Base-by-base conservation (phyloP, 139 green algal species). In the Chlamydomonas eustigma region DNA sequence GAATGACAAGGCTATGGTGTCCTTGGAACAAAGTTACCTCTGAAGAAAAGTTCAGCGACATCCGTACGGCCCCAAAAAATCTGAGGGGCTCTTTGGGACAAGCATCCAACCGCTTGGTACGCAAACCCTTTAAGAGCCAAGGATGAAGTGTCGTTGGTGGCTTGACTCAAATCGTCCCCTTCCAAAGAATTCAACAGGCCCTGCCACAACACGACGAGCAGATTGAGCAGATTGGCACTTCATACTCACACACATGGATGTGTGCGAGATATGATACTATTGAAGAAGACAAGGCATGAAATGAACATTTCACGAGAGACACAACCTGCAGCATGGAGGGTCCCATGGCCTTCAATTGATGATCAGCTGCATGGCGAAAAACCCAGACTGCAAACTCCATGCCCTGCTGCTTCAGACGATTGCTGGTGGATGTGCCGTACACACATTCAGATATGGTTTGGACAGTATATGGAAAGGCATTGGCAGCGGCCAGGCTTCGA, bases 311-410 rank as follows among this genome's bases (percentile, higher is more conserved):
- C n/a, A n/a, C n/a, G n/a, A n/a, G n/a, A n/a, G n/a, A n/a, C n/a
- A n/a, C n/a, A n/a, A 81, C 83, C 39, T 86, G 65, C 66, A 93
- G 74, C n/a, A 91, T 79, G 0, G 64, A 63, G 0, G 78, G 76
- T 1, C 86, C 90, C 51, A 89, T 84, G 1, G 84, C 82, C 35
- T 80, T 77, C 5, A 97, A 86, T 75, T 91, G 86, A 44, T 85
- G 71, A 0, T 81, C 30, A 0, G 58, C 64, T 0, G 90, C 90
- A 71, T 97, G 91, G 84, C 88, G 88, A 69, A 95, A 87, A 35
- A 94, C 75, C 90, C 90, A 96, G 25, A 92, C 93, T 2, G 90
- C 84, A 85, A 97, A 93, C 89, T 98, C 90, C 87, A 97, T 94
- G 44, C 92, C 93, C 35, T 39, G 30, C 66, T 73, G 66, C 28